A percentile compares a stretch with the other conserved stretches of the same genome.
Conservation (phyloP, 2,329 filamentous ascomycete species). For the Amauroascus verrucosus region DNA sequence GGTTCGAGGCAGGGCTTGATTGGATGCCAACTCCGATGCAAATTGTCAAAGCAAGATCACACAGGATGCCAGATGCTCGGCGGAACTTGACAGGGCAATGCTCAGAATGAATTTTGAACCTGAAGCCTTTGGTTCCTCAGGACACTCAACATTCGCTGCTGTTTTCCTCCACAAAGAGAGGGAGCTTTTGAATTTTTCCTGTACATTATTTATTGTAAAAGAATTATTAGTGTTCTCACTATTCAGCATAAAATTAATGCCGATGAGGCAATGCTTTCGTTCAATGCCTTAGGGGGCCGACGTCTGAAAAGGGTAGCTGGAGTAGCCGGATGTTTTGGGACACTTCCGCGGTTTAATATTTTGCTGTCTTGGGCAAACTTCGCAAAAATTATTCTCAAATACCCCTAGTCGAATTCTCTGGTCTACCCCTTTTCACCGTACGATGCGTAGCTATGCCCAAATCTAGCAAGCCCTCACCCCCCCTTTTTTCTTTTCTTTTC, state of each 20-base stretch:
- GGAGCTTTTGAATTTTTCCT: too few relatives aligned
- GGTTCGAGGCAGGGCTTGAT: not conserved
- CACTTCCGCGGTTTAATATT: not conserved
- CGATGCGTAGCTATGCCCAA: too few relatives aligned
- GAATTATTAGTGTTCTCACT: too few relatives aligned
- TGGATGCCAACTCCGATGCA: not conserved
- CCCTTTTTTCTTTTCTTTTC: not conserved
- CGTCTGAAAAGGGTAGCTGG: not conserved
- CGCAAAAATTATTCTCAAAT: not conserved
- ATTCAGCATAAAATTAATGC: not conserved
- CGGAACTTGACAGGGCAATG: not conserved
- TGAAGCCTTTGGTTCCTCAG: not conserved
- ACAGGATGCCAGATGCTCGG: not conserved
- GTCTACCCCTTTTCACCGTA: too few relatives aligned
- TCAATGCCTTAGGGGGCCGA: too few relatives aligned
- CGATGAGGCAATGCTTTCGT: not conserved
- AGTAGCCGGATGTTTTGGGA: not conserved
- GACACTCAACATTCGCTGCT: too few relatives aligned
- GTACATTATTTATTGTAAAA: too few relatives aligned
- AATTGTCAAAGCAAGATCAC: constrained; percentile 4
- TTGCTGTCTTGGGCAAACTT: not conserved
- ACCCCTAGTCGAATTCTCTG: not conserved
- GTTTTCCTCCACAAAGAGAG: too few relatives aligned
- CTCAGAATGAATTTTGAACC: not conserved
- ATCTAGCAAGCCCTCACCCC: not conserved